Conservation (phyloP, 345 rosid species). For the Trapa incisa region DNA sequence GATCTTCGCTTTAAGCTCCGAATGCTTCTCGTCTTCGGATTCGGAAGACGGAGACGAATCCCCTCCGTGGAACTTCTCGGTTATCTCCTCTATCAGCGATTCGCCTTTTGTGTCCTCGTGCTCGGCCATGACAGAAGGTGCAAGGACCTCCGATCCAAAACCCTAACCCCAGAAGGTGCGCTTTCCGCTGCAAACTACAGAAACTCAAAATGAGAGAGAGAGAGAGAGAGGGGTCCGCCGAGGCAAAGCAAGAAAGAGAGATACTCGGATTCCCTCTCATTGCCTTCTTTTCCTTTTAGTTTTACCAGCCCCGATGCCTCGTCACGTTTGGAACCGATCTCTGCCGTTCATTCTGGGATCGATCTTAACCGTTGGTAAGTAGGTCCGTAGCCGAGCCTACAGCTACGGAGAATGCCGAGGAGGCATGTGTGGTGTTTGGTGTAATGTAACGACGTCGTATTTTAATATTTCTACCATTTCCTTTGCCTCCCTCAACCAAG, state of each 20-base stretch:
- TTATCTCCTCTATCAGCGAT: conserved; percentile 36
- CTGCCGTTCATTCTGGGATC: not conserved
- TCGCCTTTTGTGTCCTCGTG: conserved; percentile 28
- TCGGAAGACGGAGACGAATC: conserved; percentile 39
- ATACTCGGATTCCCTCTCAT: not conserved
- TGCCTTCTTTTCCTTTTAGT: not conserved
- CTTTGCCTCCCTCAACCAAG: not conserved
- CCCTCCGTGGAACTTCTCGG: conserved; percentile 27
- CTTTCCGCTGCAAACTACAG: not conserved
- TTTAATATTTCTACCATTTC: too few species aligned
- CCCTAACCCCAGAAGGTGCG: conserved; percentile 7
- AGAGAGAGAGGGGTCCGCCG: not conserved
- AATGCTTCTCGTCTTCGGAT: conserved; percentile 25
- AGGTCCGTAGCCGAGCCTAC: not conserved
- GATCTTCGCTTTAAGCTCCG: conserved; percentile 26
- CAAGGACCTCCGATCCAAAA: not conserved
- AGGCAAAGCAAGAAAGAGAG: not conserved
- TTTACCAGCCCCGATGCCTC: not conserved
- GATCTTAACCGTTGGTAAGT: conserved; percentile 4
- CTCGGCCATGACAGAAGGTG: conserved; percentile 27
- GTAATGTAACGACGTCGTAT: too few species aligned
- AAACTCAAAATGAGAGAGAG: not conserved
- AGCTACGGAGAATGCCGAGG: not conserved
- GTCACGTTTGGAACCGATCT: not conserved
- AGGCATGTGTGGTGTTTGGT: too few species aligned